phyloP scores from a whole-genome alignment of 495 filamentous ascomycete genomes.

The Elasticomyces elasticus region DNA sequence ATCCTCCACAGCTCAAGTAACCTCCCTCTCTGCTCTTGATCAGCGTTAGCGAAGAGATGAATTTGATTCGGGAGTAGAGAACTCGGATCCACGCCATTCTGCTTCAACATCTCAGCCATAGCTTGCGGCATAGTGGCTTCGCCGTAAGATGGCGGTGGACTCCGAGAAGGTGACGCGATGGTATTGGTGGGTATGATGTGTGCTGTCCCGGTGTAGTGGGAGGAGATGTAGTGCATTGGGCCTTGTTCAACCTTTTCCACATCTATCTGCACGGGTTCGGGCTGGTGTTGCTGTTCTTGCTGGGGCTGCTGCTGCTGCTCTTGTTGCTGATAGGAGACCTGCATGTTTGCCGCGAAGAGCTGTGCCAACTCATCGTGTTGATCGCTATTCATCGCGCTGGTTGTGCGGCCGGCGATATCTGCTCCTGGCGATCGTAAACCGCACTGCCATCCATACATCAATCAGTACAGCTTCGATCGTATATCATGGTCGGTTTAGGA shows the following conservation, averaged over 20 bases:
- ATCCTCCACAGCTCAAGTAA: slow-evolving; percentile 36
- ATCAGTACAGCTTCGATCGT: no score
- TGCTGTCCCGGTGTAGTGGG: slow-evolving; percentile 33
- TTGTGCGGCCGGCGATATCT: slow-evolving; percentile 18
- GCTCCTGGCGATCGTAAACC: slow-evolving; percentile 28
- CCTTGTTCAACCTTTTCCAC: slow-evolving; percentile 10
- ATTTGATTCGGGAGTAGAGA: slow-evolving; percentile 32
- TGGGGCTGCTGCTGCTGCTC: slow-evolving; percentile 1
- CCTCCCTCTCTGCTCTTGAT: slow-evolving; percentile 31
- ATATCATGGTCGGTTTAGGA: no score
- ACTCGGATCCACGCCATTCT: slow-evolving; percentile 31
- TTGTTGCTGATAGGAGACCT: slow-evolving; percentile 19
- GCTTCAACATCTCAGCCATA: slow-evolving; percentile 24
- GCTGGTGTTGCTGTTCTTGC: slow-evolving; percentile 2
- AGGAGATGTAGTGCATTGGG: slow-evolving; percentile 29
- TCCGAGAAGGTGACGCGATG: slow-evolving; percentile 20
- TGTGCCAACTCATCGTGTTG: slow-evolving; percentile 33
- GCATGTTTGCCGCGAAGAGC: slow-evolving; percentile 31
- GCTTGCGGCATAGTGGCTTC: slow-evolving; percentile 12
- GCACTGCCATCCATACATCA: no score
- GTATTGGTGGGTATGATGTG: slow-evolving; percentile 26
- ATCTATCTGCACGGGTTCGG: no score
- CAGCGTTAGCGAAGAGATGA: slow-evolving; percentile 32
- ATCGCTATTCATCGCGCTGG: slow-evolving; percentile 24
- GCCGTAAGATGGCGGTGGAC: slow-evolving; percentile 18